Base-by-base conservation (phyloP, 306 rosid genomes). In the Pueraria montana region DNA sequence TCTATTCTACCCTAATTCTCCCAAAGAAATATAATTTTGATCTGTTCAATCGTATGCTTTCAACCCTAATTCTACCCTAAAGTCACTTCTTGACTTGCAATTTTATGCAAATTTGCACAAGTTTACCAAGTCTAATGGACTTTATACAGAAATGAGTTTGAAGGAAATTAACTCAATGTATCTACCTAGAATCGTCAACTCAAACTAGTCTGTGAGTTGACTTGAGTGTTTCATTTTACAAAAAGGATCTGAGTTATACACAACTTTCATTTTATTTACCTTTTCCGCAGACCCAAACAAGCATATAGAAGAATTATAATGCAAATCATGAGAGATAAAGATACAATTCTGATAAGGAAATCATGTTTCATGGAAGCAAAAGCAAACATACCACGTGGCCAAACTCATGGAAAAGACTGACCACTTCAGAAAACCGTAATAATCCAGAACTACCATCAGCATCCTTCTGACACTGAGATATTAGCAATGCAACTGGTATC, bases 381-480 rank as follows among this genome's bases (percentile, higher is more conserved):
- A 91, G 81, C 76, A 79, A 79, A 79, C 94, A 74, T 94, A 96
- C 99, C 99, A 96, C 92, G 70, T 96, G 99, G 85, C 99, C 99
- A 84, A 96, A 90, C 91, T 96, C 98, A 26, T 94, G 97, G 90
- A 96, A 90, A 84, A 96, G 91, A 85, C 91, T 84, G 80, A 92
- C 96, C 87, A 96, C 96, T 89, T 96, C 98, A 45, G 99, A 88
- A 89, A 96, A 96, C 74, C 91, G 89, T 84, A 96, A 86, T 81
- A 96, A 87, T 83, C 89, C 94, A 84, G 96, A 83, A 40, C 80
- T 86, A 86, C 88, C 81, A 45, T 77, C 79, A 67, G 64, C 86
- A 74, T 88, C 97, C 85, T 91, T 96, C 71, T 82, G 92, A 80
- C 82, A 83, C 82, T 96, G 97, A 84, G 93, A 87, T 66, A 96